phyloP scores from a whole-genome alignment of 495 filamentous ascomycete species.

The Daldinia loculata region DNA sequence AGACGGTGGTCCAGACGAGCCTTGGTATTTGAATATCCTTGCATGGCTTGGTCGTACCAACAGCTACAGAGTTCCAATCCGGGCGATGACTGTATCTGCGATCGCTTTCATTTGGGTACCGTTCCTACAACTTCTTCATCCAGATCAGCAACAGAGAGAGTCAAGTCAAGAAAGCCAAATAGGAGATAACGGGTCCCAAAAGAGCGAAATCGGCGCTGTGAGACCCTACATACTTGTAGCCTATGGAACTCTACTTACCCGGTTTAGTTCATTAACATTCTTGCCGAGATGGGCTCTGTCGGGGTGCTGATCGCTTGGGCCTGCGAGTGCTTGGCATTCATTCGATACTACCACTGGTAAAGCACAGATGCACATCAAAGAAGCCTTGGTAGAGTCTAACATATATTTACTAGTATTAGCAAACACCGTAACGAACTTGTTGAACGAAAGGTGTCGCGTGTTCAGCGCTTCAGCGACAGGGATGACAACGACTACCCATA shows the following conservation, averaged over 20 bases:
- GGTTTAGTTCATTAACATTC: slow-evolving; percentile 46
- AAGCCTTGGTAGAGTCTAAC: neutral
- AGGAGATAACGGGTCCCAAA: neutral
- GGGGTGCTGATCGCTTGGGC: slow-evolving; percentile 52
- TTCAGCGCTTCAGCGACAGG: slow-evolving; percentile 43
- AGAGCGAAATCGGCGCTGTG: neutral
- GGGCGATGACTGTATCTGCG: slow-evolving; percentile 51
- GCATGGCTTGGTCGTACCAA: slow-evolving; percentile 52
- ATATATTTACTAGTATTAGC: slow-evolving; percentile 45
- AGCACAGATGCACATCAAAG: neutral
- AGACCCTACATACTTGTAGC: neutral
- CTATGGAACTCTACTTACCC: neutral
- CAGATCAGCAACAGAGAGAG: neutral
- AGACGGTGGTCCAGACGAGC: slow-evolving; percentile 43
- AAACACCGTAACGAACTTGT: slow-evolving; percentile 42
- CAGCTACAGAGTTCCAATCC: slow-evolving; percentile 51
- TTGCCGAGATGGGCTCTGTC: slow-evolving; percentile 49
- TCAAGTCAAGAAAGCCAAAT: too few relatives aligned
- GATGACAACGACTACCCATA: slow-evolving; percentile 53
- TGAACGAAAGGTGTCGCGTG: slow-evolving; percentile 40
- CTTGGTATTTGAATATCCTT: slow-evolving; percentile 33
- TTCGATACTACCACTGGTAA: slow-evolving; percentile 53
- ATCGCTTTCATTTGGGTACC: slow-evolving; percentile 39
- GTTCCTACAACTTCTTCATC: slow-evolving; percentile 43
- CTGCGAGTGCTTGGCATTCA: slow-evolving; percentile 56